Conservation (phyloP, 2,329 filamentous ascomycete genomes). For the Xylaria sp. region DNA sequence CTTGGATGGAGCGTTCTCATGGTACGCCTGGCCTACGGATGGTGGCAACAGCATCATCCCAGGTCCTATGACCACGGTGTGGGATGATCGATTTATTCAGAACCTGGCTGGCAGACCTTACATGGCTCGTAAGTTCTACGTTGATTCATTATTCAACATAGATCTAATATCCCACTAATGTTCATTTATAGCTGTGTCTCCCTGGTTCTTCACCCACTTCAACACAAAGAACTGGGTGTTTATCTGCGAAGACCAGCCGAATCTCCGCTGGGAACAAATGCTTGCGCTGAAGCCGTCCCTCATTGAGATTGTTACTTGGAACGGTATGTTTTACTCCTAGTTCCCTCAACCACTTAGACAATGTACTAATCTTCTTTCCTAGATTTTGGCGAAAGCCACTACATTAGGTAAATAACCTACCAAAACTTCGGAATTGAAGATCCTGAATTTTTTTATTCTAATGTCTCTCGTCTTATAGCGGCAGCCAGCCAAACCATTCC, state of each 20-base stretch:
- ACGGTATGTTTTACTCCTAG: conserved; percentile 14
- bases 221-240: conserved; percentile 35
- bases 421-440: not conserved
- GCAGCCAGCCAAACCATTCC: conserved; percentile 27
- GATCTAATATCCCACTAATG: not conserved
- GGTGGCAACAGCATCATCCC: conserved; percentile 33
- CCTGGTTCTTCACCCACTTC: conserved; percentile 35
- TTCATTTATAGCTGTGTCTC: conserved; percentile 20
- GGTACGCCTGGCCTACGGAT: conserved; percentile 35
- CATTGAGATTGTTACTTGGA: conserved; percentile 35
- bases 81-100: conserved; percentile 28
- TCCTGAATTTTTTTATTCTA: not conserved
- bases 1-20: conserved; percentile 34
- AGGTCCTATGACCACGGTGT: conserved; percentile 31
- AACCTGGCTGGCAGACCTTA: conserved; percentile 31
- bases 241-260: conserved; percentile 32
- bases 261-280: conserved; percentile 32
- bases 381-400: conserved; percentile 30
- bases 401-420: conserved; percentile 16
- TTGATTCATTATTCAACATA: too few relatives aligned
- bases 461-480: conserved; percentile 17
- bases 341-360: not conserved
- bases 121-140: conserved; percentile 30
- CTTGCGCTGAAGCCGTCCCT: conserved; percentile 23
- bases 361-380: not conserved